Evolutionary conservation across 257 asterid genomes (phyloP), one percentile per base, ranked within the genome.

Genomic region (Solanum dulcamara): DNA sequence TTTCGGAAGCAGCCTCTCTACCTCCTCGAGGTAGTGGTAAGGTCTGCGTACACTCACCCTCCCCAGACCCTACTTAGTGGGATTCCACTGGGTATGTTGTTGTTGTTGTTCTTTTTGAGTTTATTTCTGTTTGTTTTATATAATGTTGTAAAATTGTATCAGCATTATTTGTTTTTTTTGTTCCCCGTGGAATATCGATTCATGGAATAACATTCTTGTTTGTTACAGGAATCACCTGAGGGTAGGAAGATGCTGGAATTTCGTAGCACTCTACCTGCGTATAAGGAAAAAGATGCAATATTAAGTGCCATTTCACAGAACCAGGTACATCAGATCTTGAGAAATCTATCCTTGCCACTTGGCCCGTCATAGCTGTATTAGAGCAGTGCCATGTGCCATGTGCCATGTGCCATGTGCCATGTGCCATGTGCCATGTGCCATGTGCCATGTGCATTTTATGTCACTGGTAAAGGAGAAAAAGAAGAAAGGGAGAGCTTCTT

Each of bases 231-330:
- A 90, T 92, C 97, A 81, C 88, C 93, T 44, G 92, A 91, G 88
- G 99, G 99, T 71, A 92, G 86, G 90, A 92, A 89, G 88, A 93
- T 93, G 89, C 85, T 94, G 92, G 90, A 89, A 79, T 94, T 95
- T 86, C 97, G 98, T 53, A 66, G 87, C 60, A 90, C 88, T 86
- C 98, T 96, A 75, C 99, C 99, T 64, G 96, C 94, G 86, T 95
- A 92, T 81, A 92, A 94, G 86, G 97, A 95, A 93, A 96, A 88
- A 90, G 95, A 91, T 64, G 81, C 95, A 83, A 89, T 96, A 88
- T 90, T 96, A 87, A 91, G 90, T 89, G 91, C 93, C 88, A 94
- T 96, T 89, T 91, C 95, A 83, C 89, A 85, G 87, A 92, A 94
- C 88, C 98, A 95, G 98, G 99, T 96, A 90, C 11, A 35, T 62